Evolutionary conservation across 352 stramenopile species (phyloP).

Genomic region (Pythium monospermum): DNA sequence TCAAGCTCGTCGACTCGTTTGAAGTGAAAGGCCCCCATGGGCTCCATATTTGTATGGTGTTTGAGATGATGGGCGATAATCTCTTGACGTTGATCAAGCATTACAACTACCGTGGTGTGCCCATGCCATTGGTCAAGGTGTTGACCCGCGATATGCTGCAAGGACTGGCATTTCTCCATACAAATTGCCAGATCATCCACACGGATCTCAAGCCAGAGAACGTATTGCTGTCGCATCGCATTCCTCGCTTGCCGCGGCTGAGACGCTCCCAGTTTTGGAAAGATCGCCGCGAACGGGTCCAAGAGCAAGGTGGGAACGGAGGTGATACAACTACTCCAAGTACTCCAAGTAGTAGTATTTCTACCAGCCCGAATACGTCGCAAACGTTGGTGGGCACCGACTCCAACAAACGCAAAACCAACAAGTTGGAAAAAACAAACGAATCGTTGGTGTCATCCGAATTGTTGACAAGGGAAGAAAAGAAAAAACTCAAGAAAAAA

Average conservation of each 20-base stretch:
- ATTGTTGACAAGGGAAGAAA: slow-evolving; percentile 87
- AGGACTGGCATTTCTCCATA: slow-evolving; percentile 96
- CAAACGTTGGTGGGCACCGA: not conserved
- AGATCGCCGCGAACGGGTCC: slow-evolving; percentile 21
- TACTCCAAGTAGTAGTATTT: too few species aligned
- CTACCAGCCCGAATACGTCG: not conserved
- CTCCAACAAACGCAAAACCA: too few species aligned
- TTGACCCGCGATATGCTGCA: slow-evolving; percentile 94
- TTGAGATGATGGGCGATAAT: slow-evolving; percentile 99
- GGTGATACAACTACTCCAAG: too few species aligned
- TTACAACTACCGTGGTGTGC: slow-evolving; percentile 98
- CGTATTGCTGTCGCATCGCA: slow-evolving; percentile 88
- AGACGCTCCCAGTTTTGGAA: slow-evolving; percentile 52
- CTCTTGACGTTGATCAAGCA: slow-evolving; percentile 98
- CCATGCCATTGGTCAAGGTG: slow-evolving; percentile 92
- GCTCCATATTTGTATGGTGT: slow-evolving; percentile 97
- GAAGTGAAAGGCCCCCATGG: slow-evolving; percentile 96
- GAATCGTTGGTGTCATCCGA: slow-evolving; percentile 39
- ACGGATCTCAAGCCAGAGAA: slow-evolving; percentile 99
- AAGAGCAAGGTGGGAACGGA: not conserved
- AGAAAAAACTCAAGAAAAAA: slow-evolving; percentile 93
- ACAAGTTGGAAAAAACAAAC: not conserved
- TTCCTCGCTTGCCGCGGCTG: slow-evolving; percentile 65
- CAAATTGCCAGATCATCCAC: slow-evolving; percentile 98
- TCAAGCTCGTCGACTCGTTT: slow-evolving; percentile 92